Conservation (phyloP, 805 yeast species). For the Barnettozyma sucrosica region DNA sequence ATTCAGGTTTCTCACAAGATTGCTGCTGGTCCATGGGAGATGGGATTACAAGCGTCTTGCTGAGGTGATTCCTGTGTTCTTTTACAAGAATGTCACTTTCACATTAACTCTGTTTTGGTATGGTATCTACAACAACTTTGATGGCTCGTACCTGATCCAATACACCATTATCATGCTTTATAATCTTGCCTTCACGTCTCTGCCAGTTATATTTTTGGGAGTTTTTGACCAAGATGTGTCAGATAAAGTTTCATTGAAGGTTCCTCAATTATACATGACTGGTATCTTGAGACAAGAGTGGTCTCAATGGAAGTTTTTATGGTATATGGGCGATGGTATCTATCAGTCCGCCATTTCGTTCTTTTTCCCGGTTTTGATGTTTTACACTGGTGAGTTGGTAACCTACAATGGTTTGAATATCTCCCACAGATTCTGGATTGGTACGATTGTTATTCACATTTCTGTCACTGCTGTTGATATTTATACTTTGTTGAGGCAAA, state of each 20-base stretch:
- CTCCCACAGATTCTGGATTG: conserved; percentile 70
- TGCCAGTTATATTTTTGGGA: conserved; percentile 74
- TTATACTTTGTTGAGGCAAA: conserved; percentile 61
- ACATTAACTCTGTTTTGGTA: conserved; percentile 74
- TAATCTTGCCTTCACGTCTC: conserved; percentile 75
- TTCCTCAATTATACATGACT: conserved; percentile 67
- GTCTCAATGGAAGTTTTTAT: conserved; percentile 60
- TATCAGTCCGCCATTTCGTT: conserved; percentile 69
- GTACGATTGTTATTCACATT: conserved; percentile 57
- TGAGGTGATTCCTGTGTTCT: conserved; percentile 80
- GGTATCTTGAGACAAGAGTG: conserved; percentile 72
- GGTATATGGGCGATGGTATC: conserved; percentile 72
- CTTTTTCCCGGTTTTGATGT: conserved; percentile 66
- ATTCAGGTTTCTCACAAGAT: conserved; percentile 61
- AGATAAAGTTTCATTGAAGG: conserved; percentile 59
- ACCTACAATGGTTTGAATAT: conserved; percentile 48
- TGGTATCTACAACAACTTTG: conserved; percentile 68
- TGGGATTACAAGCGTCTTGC: conserved; percentile 80
- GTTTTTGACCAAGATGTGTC: conserved; percentile 77
- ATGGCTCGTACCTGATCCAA: conserved; percentile 75
- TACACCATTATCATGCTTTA: conserved; percentile 76
- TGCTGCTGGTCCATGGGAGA: conserved; percentile 72
- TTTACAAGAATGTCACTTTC: conserved; percentile 73
- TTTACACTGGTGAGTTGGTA: conserved; percentile 36
- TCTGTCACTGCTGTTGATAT: conserved; percentile 61